Base-by-base conservation (phyloP, 2,329 filamentous ascomycete species). In the Raffaelea ambrosiae region DNA sequence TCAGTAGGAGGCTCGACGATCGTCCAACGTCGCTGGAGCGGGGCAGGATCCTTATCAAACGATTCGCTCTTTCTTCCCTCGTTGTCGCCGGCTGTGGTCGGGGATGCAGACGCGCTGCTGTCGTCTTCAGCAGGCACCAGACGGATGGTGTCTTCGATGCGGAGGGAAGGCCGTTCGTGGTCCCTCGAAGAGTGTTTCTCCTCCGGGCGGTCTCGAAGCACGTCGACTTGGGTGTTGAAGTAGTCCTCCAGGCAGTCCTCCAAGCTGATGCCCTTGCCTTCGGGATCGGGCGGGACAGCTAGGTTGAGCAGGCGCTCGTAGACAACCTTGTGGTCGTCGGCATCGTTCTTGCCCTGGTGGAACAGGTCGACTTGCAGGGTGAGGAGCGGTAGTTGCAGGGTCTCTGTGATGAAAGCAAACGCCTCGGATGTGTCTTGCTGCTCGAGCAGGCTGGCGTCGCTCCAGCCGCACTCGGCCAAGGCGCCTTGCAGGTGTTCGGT, bases 361-460 rank as follows among this genome's bases (percentile, higher is more conserved):
- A 91, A 96, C 14, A 97, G 81, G 61, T 97, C 90, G 71, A 96
- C 91, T 61, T 95, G 94, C 35, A 97, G 67, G 0, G 90, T 90
- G 22, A 97, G 75, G 2, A 97, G 73, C 7, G 93, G 93, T 16
- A 97, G 67, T 57, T 95, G 84, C 19, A 98, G 74, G 20, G 84
- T 88, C 55, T 89, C 90, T 0, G 91, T 95, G 54, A 98, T 89
- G 62, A 96, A 96, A 0, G 84, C 87, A 61, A 97, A 97, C 1
- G 90, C 90, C 65, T 98, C 93, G 0, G 93, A 96, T 0, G 88
- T 88, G 64, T 98, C 93, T 66, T 98, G 93, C 61, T 97, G 93
- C 56, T 83, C 77, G n/a, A 87, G 61, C 49, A 77, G 67, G 20
- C 77, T 76, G 42, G 90, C 90, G 49, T 94, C 89, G 55, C 77